Base-by-base conservation (phyloP, 2,329 filamentous ascomycete genomes). In the Ramularia endophylla region DNA sequence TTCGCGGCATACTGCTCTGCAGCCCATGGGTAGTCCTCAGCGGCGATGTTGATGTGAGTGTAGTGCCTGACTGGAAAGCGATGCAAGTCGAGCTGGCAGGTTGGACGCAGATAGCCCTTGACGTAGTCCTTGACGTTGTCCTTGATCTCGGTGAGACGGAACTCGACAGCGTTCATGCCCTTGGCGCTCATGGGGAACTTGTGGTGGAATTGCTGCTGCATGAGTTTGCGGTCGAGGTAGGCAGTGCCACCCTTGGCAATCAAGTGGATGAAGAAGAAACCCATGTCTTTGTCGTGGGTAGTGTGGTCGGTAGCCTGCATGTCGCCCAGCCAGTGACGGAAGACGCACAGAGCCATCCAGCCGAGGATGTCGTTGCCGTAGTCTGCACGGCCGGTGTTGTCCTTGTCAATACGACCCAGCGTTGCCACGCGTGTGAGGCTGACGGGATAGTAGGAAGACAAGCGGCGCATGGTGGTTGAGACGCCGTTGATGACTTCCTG, bases 341-440 rank as follows among this genome's bases (percentile, higher is more conserved):
- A 68, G 37, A 71, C 65, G 6, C 51, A 54, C 6, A 74, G 57
- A 3, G 65, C 66, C 57, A 74, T 70, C 73, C 72, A 75, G 48
- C 68, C 61, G 44, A 73, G 64, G 44, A 75, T 69, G 44, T 75
- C 68, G 43, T 64, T 68, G 15, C 62, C 57, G 47, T 73, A 75
- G 12, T 60, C 59, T 32, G 66, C 63, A 25, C 70, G 67, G 37
- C 60, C 57, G 28, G 62, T 60, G 15, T 58, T 56, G 40, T 63
- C 57, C 27, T 45, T 50, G 52, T 60, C 54, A 27, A 46, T 60
- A 39, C 45, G 48, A 40, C 53, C 55, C 30, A 51, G 44, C 8
- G 47, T 53, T n/a, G 40, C 32, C 33, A 56, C 40, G 13, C 58
- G 55, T 35, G 53, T 48, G 3, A 64, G 37, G 16, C 49, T 37